Percentiles rank a stretch among this genome's conserved stretches.
Evolutionary conservation across 2,329 filamentous ascomycete genomes (phyloP).

Genomic region (Aspergillus vadensis): DNA sequence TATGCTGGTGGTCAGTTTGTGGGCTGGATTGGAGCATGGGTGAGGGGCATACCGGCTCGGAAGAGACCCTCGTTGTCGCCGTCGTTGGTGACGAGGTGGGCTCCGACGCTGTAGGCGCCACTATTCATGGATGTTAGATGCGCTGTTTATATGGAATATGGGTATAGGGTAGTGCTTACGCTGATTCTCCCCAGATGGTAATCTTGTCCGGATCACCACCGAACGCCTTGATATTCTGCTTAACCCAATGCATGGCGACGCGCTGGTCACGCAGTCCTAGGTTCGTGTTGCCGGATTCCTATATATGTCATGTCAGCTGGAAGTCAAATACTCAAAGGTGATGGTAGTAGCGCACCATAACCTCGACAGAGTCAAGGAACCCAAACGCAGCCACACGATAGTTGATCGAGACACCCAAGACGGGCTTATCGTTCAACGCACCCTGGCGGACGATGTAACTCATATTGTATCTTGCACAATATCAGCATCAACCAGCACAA

Average conservation of each 20-base stretch:
- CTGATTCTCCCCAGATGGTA: constrained; percentile 42
- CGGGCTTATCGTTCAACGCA: constrained; percentile 29
- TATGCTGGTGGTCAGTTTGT: no score
- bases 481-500: constrained; percentile 1
- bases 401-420: constrained; percentile 36
- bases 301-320: no score
- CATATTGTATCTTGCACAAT: constrained; percentile 32
- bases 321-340: background rate
- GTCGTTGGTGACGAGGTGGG: constrained; percentile 32
- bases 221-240: constrained; percentile 38
- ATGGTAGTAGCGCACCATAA: constrained; percentile 22
- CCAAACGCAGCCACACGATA: constrained; percentile 35
- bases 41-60: constrained; percentile 26
- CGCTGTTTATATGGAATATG: background rate
- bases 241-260: constrained; percentile 40
- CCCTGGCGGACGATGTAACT: constrained; percentile 34
- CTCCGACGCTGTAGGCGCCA: constrained; percentile 36
- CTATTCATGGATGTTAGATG: constrained; percentile 13
- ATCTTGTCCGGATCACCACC: constrained; percentile 35
- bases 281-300: constrained; percentile 34
- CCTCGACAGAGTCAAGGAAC: constrained; percentile 35
- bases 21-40: no score
- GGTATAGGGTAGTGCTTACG: constrained; percentile 27
- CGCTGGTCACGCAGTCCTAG: constrained; percentile 37
- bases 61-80: constrained; percentile 36